phyloP scores from a whole-genome alignment of 768 basidiomycete species.

The Mycena latifolia region DNA sequence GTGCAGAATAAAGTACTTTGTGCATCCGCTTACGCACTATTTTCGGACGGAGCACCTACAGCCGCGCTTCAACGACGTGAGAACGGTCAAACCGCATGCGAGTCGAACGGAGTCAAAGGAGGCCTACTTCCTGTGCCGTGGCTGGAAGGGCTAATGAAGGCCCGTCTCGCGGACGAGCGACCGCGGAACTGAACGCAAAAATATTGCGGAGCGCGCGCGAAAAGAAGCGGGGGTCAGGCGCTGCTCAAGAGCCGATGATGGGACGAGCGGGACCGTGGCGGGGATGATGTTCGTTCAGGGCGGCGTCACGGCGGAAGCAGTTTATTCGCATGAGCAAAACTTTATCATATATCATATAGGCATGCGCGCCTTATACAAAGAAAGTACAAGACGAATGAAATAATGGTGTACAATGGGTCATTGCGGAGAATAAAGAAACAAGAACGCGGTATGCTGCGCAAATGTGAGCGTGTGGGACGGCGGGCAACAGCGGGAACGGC shows the following conservation, averaged over 20 bases:
- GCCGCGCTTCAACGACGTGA: conserved; percentile 75
- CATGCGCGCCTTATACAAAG: conserved; percentile 1
- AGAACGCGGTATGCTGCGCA: neutral
- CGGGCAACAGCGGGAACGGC: neutral
- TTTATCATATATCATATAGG: conserved; percentile 1
- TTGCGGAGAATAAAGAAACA: neutral
- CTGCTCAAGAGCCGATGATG: no score
- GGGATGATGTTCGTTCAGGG: no score
- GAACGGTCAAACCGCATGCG: conserved; percentile 83
- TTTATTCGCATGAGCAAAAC: neutral
- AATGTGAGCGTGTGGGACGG: neutral
- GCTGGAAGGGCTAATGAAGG: conserved; percentile 64
- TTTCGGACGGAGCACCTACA: conserved; percentile 73
- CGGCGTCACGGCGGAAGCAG: no score
- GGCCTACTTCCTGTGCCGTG: conserved; percentile 88
- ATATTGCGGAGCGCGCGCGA: no score
- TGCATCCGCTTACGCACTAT: conserved; percentile 75
- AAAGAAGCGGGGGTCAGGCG: no score
- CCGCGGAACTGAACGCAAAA: no score
- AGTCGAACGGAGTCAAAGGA: conserved; percentile 85
- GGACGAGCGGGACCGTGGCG: no score
- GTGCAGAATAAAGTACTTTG: conserved; percentile 86
- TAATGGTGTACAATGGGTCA: conserved; percentile 16
- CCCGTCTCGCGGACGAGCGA: no score
- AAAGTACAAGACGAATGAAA: conserved; percentile 13